These are phyloP conservation scores for Fusarium albosuccineum DNA, from an alignment of 2,329 filamentous ascomycete species.

Conservation along the genomic window DNA sequence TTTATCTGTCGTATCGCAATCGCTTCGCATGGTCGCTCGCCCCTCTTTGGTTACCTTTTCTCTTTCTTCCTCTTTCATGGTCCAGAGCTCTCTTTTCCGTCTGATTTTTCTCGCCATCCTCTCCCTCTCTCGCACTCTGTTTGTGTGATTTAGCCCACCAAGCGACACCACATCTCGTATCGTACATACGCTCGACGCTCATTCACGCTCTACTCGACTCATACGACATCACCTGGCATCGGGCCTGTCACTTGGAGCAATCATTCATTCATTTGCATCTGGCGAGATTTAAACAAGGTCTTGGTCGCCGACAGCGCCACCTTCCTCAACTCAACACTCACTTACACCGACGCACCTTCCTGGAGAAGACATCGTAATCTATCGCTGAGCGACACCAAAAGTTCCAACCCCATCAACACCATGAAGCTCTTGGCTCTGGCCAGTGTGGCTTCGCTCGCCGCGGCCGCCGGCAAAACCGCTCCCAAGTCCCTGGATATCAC, in stretches of 20 bases:
- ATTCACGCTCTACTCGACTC: conserved; percentile 8
- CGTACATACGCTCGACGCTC: conserved; percentile 13
- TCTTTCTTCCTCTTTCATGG: conserved; percentile 13
- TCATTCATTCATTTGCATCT: conserved; percentile 1
- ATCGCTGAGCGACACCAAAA: conserved; percentile 23
- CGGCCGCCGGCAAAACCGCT: conserved; percentile 30
- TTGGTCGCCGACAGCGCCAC: not conserved
- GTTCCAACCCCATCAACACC: not conserved
- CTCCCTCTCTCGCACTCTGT: not conserved
- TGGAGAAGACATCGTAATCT: conserved; percentile 11
- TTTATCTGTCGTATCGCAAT: conserved; percentile 14
- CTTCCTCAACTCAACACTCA: not conserved
- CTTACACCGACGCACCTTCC: conserved; percentile 18
- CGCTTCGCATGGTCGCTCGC: conserved; percentile 5
- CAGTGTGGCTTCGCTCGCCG: conserved; percentile 31
- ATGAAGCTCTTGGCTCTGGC: conserved; percentile 36
- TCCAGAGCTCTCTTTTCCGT: conserved; percentile 9
- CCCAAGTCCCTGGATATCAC: conserved; percentile 38
- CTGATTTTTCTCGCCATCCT: not conserved
- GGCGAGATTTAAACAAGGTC: not conserved
- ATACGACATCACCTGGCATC: conserved; percentile 11
- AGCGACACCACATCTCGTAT: conserved; percentile 2
- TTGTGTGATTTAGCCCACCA: not conserved
- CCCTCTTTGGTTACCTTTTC: conserved; percentile 9
- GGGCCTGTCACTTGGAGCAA: not conserved